Percentiles rank a stretch among this genome's conserved stretches.
phyloP scores from a whole-genome alignment of 2,329 filamentous ascomycete species.

The Conoideocrella luteorostrata region DNA sequence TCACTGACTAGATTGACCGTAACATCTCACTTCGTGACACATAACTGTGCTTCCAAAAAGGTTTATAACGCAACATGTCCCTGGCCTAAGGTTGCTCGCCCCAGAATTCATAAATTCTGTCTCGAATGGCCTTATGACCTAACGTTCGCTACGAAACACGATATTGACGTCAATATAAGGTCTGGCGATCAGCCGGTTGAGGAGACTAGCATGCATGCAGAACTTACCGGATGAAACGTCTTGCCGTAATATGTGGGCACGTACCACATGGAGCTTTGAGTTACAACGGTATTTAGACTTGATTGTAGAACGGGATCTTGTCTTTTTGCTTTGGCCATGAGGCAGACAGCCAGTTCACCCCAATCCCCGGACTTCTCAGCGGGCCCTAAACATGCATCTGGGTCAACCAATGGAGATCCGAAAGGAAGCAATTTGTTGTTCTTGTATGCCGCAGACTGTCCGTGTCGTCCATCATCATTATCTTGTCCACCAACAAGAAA shows the following conservation, averaged over 20 bases:
- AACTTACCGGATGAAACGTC: constrained; percentile 36
- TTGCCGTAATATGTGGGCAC: constrained; percentile 41
- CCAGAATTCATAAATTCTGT: constrained; percentile 18
- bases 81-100: too few relatives aligned
- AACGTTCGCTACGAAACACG: constrained; percentile 21
- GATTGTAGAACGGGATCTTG: constrained; percentile 27
- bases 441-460: neutral
- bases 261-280: constrained; percentile 36
- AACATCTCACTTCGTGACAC: too few relatives aligned
- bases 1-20: too few relatives aligned
- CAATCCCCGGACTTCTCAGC: constrained; percentile 33
- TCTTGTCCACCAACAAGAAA: constrained; percentile 40
- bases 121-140: constrained; percentile 31
- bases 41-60: too few relatives aligned
- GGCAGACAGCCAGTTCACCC: constrained; percentile 36
- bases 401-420: constrained; percentile 29
- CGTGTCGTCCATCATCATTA: constrained; percentile 18
- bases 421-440: constrained; percentile 17
- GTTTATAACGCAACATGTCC: too few relatives aligned
- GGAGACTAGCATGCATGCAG: neutral
- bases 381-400: constrained; percentile 26
- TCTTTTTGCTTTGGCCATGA: constrained; percentile 35
- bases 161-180: neutral
- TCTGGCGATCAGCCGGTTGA: neutral
- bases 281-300: constrained; percentile 18